Evolutionary conservation across 768 basidiomycete genomes (phyloP).

Genomic region (Tubosaeta sp.): DNA sequence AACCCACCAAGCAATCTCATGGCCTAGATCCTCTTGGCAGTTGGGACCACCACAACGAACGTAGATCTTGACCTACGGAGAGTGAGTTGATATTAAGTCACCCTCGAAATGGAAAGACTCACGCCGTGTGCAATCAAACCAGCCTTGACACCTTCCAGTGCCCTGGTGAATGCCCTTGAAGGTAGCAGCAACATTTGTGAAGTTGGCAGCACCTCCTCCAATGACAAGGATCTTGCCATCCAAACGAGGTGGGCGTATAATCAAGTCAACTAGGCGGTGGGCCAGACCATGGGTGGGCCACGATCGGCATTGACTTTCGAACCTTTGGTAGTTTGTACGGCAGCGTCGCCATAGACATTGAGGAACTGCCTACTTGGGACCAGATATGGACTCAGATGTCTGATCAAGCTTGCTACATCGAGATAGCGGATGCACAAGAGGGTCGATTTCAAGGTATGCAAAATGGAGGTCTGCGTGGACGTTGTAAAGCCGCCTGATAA

Average conservation of each 20-base stretch:
- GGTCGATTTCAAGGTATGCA: conserved; percentile 99
- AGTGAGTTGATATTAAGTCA: conserved; percentile 31
- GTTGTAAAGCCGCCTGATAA: conserved; percentile 89
- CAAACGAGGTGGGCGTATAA: conserved; percentile 81
- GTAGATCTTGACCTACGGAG: conserved; percentile 79
- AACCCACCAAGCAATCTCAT: conserved; percentile 81
- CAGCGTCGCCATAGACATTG: conserved; percentile 58
- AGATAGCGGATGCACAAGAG: conserved; percentile 94
- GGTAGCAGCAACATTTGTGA: conserved; percentile 97
- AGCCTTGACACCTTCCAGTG: conserved; percentile 88
- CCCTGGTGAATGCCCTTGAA: conserved; percentile 99
- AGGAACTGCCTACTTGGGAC: conserved; percentile 96
- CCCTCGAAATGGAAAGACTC: neutral
- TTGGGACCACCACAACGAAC: conserved; percentile 98
- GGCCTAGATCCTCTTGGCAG: conserved; percentile 98
- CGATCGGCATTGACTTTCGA: conserved; percentile 79
- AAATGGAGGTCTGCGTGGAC: conserved; percentile 99
- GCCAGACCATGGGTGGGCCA: conserved; percentile 96
- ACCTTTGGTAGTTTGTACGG: conserved; percentile 33
- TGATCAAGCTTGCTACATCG: conserved; percentile 99
- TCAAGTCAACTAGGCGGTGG: conserved; percentile 83
- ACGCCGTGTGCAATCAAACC: conserved; percentile 57
- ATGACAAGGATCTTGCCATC: conserved; percentile 99
- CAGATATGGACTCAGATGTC: conserved; percentile 96
- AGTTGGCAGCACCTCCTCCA: conserved; percentile 99